A percentile compares a stretch with the other conserved stretches of the same genome.
phyloP scores from a whole-genome alignment of 805 yeast genomes.

The Metschnikowia lachancei region DNA sequence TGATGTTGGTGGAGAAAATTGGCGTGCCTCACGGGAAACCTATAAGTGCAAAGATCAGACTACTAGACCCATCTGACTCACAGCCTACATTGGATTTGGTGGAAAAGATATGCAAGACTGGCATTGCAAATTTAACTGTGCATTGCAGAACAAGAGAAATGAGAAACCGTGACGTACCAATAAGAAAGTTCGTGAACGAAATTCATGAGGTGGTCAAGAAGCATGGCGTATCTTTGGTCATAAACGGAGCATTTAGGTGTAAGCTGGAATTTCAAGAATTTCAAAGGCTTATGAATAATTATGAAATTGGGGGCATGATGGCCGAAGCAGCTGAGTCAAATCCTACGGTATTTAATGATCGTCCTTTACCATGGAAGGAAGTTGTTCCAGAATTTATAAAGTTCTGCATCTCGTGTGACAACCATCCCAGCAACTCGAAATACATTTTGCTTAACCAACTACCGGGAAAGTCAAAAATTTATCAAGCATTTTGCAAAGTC shows the following conservation, averaged over 20 bases:
- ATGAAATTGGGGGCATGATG: conserved; percentile 82
- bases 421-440: conserved; percentile 66
- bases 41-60: conserved; percentile 85
- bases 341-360: conserved; percentile 64
- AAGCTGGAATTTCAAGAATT: conserved; percentile 53
- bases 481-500: conserved; percentile 53
- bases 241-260: conserved; percentile 73
- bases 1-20: conserved; percentile 67
- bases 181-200: conserved; percentile 62
- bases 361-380: conserved; percentile 52
- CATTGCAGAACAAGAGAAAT: conserved; percentile 88
- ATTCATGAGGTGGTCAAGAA: conserved; percentile 61
- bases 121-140: conserved; percentile 79
- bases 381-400: conserved; percentile 55
- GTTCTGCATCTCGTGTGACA: conserved; percentile 55
- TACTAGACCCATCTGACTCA: conserved; percentile 59
- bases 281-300: conserved; percentile 51
- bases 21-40: conserved; percentile 77
- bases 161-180: conserved; percentile 84
- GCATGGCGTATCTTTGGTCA: conserved; percentile 65
- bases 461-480: conserved; percentile 68
- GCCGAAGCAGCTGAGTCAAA: conserved; percentile 88
- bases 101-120: conserved; percentile 54
- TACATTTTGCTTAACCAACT: conserved; percentile 74
- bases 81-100: conserved; percentile 58